Evolutionary conservation across 1,284 basidiomycete genomes (phyloP), one percentile per base, ranked within the genome.

Genomic region (Tilletia horrida): DNA sequence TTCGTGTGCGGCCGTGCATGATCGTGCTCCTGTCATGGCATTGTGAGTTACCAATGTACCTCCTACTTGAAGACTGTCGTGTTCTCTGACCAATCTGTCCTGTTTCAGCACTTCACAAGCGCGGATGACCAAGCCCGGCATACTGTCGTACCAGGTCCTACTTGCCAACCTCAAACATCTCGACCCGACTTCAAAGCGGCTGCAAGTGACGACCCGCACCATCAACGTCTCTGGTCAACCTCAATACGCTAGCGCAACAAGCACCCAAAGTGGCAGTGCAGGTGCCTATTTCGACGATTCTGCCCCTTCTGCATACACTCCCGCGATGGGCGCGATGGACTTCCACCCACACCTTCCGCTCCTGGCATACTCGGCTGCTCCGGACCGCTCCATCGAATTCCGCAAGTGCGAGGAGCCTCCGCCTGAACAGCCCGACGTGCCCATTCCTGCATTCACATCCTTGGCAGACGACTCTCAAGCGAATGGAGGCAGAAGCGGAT

Each of bases 1-100:
- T 61, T 88, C 91, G 29, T 87, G 89, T 1, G 89, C 97, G 74
- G 93, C 94, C 71, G 89, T 93, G 9, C 96, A 99, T 82, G 86
- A 90, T 29, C 87, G 90, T 63, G 87, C 92, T 0, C 88, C 89
- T 35, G 89, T 98, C 3, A 91, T 95, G 80, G 93, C 88, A 14
- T 59, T 43, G 63, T 65, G 43, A 45, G 62, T 57, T 6, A 23
- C 16, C 23, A 9, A 14, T 16, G 25, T 14, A 29, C 55, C 16
- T 18, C 3, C 21, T 42, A n/a, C n/a, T 21, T 25, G 14, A 59
- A 14, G 29, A 27, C 8, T 6, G n/a, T 18, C n/a, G n/a, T 11
- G 1, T 18, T 18, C 6, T 66, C n/a, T 9, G n/a, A 11, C 40
- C 43, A 29, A 11, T 35, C 14, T 13, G 16, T 42, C 43, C 65